phyloP scores from a whole-genome alignment of 306 rosid genomes.

The Chamaecrista fasciculata region DNA sequence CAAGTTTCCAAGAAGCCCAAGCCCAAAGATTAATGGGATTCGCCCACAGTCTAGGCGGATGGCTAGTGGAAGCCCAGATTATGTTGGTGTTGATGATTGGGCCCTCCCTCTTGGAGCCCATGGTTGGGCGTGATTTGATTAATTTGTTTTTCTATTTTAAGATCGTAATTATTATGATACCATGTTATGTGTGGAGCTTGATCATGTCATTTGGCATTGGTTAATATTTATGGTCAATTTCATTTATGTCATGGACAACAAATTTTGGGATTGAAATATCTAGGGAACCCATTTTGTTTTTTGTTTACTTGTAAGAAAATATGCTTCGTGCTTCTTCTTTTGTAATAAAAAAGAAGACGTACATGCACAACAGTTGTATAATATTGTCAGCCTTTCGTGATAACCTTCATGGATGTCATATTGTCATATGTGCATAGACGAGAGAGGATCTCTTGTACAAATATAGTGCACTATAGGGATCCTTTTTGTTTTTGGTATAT shows the following conservation, averaged over 20 bases:
- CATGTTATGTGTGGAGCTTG: slow-evolving; percentile 15
- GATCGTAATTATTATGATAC: not conserved
- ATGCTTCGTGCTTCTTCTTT: not conserved
- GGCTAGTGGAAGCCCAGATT: slow-evolving; percentile 41
- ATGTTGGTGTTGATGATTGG: slow-evolving; percentile 59
- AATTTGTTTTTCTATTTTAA: not conserved
- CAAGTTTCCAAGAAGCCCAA: slow-evolving; percentile 51
- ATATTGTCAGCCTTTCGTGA: too few relatives aligned
- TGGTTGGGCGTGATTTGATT: slow-evolving; percentile 57
- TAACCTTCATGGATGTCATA: too few relatives aligned
- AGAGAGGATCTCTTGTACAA: too few relatives aligned
- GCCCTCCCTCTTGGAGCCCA: slow-evolving; percentile 52
- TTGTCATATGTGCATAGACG: too few relatives aligned
- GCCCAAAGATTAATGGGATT: slow-evolving; percentile 47
- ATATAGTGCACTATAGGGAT: too few relatives aligned
- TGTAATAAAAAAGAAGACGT: not conserved
- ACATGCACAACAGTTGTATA: not conserved
- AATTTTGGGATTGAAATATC: slow-evolving; percentile 22
- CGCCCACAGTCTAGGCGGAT: slow-evolving; percentile 39
- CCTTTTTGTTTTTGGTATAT: too few relatives aligned
- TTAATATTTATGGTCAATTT: slow-evolving; percentile 22
- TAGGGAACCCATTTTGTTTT: not conserved
- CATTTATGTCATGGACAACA: slow-evolving; percentile 22
- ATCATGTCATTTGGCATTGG: slow-evolving; percentile 8
- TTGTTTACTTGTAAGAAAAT: not conserved